Evolutionary conservation across 352 stramenopile species (phyloP), one percentile per base, ranked within the genome.

Genomic region (Pythium pyrilobum): DNA sequence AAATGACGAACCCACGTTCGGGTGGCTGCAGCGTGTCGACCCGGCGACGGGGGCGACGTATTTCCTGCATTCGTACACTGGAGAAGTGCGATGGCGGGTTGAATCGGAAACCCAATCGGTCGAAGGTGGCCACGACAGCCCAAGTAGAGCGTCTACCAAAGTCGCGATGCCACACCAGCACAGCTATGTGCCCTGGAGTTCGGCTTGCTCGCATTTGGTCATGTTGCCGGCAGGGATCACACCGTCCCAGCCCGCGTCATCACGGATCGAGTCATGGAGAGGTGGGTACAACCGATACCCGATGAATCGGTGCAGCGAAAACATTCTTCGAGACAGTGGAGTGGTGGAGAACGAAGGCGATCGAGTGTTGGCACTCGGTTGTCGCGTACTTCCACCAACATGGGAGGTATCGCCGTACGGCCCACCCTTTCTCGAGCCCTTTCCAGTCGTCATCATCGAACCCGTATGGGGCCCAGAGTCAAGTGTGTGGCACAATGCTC

Each of bases 51-150:
- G 83, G 21, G 50, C 80, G 27, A 47, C 69, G 23, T 90, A 74
- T 57, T 83, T 78, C 27, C 39, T 87, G 42, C 80, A 90, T 51
- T 80, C 58, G 48, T 78, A 86, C 57, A 90, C 80, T 21, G 80
- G 80, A 0, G 80, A 90, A 74, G 75, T 88, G 54, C 71, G 72
- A n/a, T 89, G 77, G 77, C 11, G 34, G 3, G n/a, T n/a, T n/a
- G n/a, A n/a, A n/a, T 3, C 16, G 7, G 20, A 24, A 18, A n/a
- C 15, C 2, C 16, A 10, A 6, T 20, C 24, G 8, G 25, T 2
- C 16, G 16, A 25, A 27, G 9, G 16, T 27, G 5, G 8, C 13
- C 37, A 11, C 3, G 18, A 25, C 16, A 27, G 1, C 15, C 12
- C 4, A 34, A 12, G 29, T 7, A 12, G 29, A 12, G 7, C 34